Percentiles rank a stretch among this genome's conserved stretches.
These are phyloP conservation scores for Exserohilum turcica DNA, from an alignment of 2,329 filamentous ascomycete species.

Conservation along the genomic window DNA sequence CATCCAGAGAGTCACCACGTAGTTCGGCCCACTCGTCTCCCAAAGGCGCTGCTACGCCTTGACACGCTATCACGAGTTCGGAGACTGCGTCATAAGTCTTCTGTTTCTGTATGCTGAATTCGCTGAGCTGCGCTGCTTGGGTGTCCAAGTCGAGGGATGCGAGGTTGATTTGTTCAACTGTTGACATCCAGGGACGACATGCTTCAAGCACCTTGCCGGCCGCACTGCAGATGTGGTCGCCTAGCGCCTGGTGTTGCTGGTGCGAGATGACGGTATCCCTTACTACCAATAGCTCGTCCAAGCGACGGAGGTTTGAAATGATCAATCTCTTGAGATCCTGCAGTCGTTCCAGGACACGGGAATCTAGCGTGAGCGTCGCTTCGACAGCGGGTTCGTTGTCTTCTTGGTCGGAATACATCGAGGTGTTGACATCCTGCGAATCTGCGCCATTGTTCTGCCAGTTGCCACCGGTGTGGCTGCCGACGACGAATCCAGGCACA, in stretches of 20 bases:
- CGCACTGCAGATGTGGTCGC: slow-evolving; percentile 79
- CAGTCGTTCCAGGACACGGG: slow-evolving; percentile 76
- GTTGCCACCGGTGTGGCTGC: slow-evolving; percentile 80
- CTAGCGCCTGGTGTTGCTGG: slow-evolving; percentile 76
- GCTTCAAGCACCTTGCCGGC: slow-evolving; percentile 82
- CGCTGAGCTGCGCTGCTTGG: slow-evolving; percentile 81
- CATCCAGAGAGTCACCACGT: slow-evolving; percentile 87
- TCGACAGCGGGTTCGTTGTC: slow-evolving; percentile 76
- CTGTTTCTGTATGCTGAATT: slow-evolving; percentile 91
- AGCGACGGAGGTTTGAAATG: slow-evolving; percentile 80
- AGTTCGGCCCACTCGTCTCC: slow-evolving; percentile 95
- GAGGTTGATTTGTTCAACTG: slow-evolving; percentile 90
- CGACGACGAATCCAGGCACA: slow-evolving; percentile 89
- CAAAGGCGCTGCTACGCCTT: slow-evolving; percentile 87
- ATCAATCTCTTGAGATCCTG: slow-evolving; percentile 86
- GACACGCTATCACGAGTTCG: slow-evolving; percentile 84
- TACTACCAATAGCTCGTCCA: slow-evolving; percentile 81
- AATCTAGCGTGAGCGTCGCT: slow-evolving; percentile 75
- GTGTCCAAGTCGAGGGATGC: slow-evolving; percentile 76
- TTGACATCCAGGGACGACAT: slow-evolving; percentile 86
- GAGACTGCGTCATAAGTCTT: slow-evolving; percentile 91
- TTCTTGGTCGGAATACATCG: slow-evolving; percentile 77
- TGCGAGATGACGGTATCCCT: slow-evolving; percentile 82
- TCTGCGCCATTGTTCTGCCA: slow-evolving; percentile 75
- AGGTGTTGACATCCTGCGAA: slow-evolving; percentile 69